phyloP scores from a whole-genome alignment of 108 stramenopile genomes.

The Fragilaria radians region DNA sequence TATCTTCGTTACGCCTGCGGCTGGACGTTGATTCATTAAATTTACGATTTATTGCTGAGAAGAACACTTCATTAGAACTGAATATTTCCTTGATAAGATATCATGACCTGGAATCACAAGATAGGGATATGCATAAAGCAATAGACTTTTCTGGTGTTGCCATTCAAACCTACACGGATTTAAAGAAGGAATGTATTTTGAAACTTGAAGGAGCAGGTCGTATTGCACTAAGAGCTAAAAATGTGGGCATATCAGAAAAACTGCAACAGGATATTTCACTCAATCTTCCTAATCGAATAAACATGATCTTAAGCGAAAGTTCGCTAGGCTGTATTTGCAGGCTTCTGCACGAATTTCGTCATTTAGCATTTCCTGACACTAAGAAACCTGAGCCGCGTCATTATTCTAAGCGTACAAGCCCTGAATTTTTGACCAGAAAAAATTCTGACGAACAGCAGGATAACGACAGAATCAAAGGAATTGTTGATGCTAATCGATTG shows the following conservation, averaged over 20 bases:
- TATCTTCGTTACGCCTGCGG: conserved; percentile 36
- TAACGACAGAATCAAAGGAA: conserved; percentile 41
- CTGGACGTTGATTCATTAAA: conserved; percentile 27
- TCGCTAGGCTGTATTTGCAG: conserved; percentile 15
- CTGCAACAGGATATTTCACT: conserved; percentile 36
- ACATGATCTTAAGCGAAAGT: conserved; percentile 19
- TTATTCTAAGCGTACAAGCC: too few relatives aligned
- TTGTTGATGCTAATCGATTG: too few relatives aligned
- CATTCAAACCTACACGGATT: conserved; percentile 22
- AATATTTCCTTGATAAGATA: conserved; percentile 38
- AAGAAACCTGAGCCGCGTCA: too few relatives aligned
- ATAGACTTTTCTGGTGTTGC: conserved; percentile 24
- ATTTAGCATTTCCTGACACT: too few relatives aligned
- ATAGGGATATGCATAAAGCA: conserved; percentile 18
- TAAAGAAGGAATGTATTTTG: conserved; percentile 15
- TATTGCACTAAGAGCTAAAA: conserved; percentile 10
- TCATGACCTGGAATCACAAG: conserved; percentile 36
- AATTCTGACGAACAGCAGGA: conserved; percentile 63
- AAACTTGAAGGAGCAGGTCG: conserved; percentile 32
- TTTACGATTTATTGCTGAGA: conserved; percentile 13
- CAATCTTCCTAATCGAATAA: conserved; percentile 30
- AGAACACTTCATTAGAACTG: conserved; percentile 27
- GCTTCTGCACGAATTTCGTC: conserved; percentile 9
- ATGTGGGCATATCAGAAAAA: conserved; percentile 1
- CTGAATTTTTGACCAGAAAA: too few relatives aligned